phyloP scores from a whole-genome alignment of 257 asterid genomes.

The Haberlea rhodopensis region DNA sequence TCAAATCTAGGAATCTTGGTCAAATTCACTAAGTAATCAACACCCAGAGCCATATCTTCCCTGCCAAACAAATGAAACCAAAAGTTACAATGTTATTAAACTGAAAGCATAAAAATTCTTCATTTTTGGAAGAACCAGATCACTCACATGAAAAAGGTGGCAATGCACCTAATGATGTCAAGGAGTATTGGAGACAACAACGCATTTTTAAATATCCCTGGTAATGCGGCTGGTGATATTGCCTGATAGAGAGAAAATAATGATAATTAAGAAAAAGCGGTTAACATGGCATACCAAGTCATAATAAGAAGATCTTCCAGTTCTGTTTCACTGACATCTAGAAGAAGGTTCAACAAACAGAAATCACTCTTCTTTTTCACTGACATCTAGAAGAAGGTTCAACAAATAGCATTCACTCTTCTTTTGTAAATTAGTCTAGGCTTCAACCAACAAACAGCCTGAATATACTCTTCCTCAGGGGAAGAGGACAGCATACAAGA shows the following conservation, averaged over 20 bases:
- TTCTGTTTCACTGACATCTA: not conserved
- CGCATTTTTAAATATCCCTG: conserved; percentile 80
- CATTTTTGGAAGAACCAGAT: conserved; percentile 20
- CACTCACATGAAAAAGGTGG: conserved; percentile 71
- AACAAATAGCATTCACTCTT: not conserved
- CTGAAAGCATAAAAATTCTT: conserved; percentile 17
- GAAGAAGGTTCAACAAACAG: too few species aligned
- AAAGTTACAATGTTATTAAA: conserved; percentile 17
- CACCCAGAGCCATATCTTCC: conserved; percentile 69
- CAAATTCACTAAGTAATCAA: conserved; percentile 67
- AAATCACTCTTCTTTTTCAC: too few species aligned
- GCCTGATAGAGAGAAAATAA: conserved; percentile 42
- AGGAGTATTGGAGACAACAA: conserved; percentile 74
- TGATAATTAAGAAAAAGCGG: not conserved
- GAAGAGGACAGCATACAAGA: not conserved
- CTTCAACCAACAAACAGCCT: not conserved
- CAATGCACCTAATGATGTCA: conserved; percentile 71
- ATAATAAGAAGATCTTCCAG: not conserved
- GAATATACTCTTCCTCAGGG: not conserved
- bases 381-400: not conserved
- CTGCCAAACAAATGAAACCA: conserved; percentile 47
- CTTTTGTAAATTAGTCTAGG: not conserved
- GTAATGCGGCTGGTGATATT: conserved; percentile 67
- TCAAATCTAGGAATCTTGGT: conserved; percentile 81
- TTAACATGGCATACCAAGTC: not conserved